Conservation (phyloP, 1,284 basidiomycete species). For the Microbotryum violaceum region DNA sequence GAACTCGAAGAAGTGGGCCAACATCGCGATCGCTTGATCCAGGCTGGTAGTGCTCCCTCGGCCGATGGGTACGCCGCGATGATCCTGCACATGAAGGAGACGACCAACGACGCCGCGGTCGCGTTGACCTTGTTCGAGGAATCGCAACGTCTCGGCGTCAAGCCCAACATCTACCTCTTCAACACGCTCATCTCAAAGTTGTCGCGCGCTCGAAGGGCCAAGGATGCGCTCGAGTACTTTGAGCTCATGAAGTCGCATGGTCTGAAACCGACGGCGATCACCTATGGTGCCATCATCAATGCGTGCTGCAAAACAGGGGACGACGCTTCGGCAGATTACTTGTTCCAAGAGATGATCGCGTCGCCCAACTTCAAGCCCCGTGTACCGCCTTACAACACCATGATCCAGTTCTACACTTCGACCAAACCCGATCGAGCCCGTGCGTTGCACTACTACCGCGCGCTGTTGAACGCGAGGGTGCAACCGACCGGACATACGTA, state of each 20-base stretch:
- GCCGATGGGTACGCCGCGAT: constrained; percentile 86
- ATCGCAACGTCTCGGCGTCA: constrained; percentile 59
- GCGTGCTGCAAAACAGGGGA: constrained; percentile 84
- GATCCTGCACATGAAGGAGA: constrained; percentile 78
- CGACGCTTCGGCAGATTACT: constrained; percentile 64
- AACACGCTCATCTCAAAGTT: constrained; percentile 95
- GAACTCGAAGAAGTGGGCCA: constrained; percentile 69
- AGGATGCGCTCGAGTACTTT: constrained; percentile 77
- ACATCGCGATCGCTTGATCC: constrained; percentile 69
- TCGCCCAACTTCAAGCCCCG: constrained; percentile 72
- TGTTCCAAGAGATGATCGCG: constrained; percentile 67
- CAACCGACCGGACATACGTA: constrained; percentile 80
- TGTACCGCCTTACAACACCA: constrained; percentile 92
- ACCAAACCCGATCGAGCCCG: constrained; percentile 76
- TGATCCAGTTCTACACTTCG: constrained; percentile 95
- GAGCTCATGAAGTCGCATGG: constrained; percentile 58
- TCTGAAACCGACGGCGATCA: constrained; percentile 71
- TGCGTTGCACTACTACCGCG: constrained; percentile 67
- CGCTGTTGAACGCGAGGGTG: constrained; percentile 59
- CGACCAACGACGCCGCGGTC: constrained; percentile 83
- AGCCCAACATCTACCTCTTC: constrained; percentile 77
- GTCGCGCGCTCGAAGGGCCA: constrained; percentile 83
- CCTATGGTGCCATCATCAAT: constrained; percentile 85
- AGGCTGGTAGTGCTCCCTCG: constrained; percentile 66
- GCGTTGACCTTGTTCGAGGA: constrained; percentile 78